Evolutionary conservation across 2,329 filamentous ascomycete species (phyloP).

Genomic region (Hymenoscyphus infarciens): DNA sequence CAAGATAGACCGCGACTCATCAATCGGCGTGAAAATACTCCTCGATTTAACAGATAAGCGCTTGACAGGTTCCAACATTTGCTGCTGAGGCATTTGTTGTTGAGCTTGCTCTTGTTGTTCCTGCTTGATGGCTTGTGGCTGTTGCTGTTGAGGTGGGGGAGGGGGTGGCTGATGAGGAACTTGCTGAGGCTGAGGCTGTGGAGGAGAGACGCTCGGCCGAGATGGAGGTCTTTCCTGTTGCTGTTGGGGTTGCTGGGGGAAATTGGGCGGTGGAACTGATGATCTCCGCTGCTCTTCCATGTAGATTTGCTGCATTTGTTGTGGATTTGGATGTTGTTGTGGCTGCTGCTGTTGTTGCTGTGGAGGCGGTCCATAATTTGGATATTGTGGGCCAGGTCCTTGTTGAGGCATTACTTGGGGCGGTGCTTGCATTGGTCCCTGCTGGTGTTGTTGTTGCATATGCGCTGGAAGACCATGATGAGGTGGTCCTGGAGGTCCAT

Average conservation of each 20-base stretch:
- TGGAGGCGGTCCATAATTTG: constrained; percentile 38
- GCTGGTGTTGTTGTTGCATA: constrained; percentile 35
- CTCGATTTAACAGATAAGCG: constrained; percentile 50
- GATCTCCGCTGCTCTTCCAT: constrained; percentile 73
- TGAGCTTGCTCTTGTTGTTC: constrained; percentile 41
- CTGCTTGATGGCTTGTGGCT: constrained; percentile 34
- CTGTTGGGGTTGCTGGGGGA: constrained; percentile 48
- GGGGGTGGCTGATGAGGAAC: constrained; percentile 47
- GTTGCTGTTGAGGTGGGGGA: constrained; percentile 41
- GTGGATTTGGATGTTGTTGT: constrained; percentile 38
- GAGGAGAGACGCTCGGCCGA: constrained; percentile 50
- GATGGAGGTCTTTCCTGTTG: constrained; percentile 50
- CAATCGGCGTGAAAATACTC: constrained; percentile 96
- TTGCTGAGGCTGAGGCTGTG: constrained; percentile 55
- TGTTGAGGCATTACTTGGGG: constrained; percentile 35
- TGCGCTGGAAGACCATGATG: constrained; percentile 37
- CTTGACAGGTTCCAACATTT: constrained; percentile 47
- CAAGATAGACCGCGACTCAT: constrained; percentile 84
- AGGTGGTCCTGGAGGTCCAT: constrained; percentile 27
- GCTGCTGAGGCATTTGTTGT: constrained; percentile 49
- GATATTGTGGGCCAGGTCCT: constrained; percentile 40
- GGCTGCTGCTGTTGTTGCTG: constrained; percentile 33
- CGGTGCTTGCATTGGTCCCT: constrained; percentile 29
- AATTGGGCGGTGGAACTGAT: constrained; percentile 65
- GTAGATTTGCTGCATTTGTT: constrained; percentile 61